Evolutionary conservation across 352 stramenopile species (phyloP), one percentile per base, ranked within the genome.

Genomic region (Globisporangium solare): DNA sequence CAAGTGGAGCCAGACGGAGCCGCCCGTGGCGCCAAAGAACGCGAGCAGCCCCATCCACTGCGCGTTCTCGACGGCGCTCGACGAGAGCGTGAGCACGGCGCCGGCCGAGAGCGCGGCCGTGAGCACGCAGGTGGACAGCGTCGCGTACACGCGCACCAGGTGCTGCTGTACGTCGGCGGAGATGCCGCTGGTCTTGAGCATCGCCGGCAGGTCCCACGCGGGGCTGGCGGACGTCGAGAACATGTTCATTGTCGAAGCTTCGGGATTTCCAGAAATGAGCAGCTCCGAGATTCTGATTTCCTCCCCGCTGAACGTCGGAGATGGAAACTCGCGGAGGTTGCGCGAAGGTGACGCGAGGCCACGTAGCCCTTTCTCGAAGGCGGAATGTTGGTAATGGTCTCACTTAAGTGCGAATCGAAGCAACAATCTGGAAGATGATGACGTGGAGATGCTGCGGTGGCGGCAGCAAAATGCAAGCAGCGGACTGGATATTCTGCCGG

Each of bases 61-160:
- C 41, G 60, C 45, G 61, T 70, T 53, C 56, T 84, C 57, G 41
- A 73, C 35, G 14, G 43, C 64, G 56, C 61, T 64, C 27, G 27
- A 35, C 27, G 27, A 35, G 27, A 35, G 27, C 27, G 27, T 6
- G 27, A 35, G 27, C 27, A 35, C 27, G 3, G 66, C 64, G 14
- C 74, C 68, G 20, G 70, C 68, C 50, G 66, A 72, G 43, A 86
- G 47, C 52, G 79, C 73, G 12, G 77, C 70, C 42, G 66, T 67
- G 54, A 92, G 57, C 41, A 92, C 69, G 45, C 76, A 88, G 50
- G 68, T 65, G 20, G 77, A 45, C 40, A 92, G 73, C 51, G 78
- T 88, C 56, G 79, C 65, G 68, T 92, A 92, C 43, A 92, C 82
- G 46, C 70, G 76, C 51, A 81, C 67, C 40, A 88, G 66, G 59